These are phyloP conservation scores for Fusarium sp. DNA, from an alignment of 2,329 filamentous ascomycete genomes.

Conservation along the genomic window DNA sequence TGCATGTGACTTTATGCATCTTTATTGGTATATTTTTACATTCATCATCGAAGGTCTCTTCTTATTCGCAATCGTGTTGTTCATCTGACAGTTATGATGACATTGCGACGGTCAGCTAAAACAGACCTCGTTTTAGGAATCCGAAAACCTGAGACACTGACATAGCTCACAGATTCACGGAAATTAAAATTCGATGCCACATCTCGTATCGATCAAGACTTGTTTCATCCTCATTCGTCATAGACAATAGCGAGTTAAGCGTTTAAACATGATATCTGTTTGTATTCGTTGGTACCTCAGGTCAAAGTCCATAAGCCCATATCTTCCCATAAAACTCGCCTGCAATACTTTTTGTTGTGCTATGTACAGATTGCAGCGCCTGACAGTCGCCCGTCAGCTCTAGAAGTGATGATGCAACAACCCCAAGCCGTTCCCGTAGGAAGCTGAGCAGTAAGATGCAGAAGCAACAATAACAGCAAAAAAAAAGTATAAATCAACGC, in stretches of 20 bases:
- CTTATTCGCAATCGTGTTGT: slow-evolving; percentile 20
- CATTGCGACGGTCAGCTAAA: neutral
- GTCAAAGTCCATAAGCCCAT: slow-evolving; percentile 15
- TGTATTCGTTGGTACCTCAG: slow-evolving; percentile 30
- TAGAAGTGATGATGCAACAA: slow-evolving; percentile 39
- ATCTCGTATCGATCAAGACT: slow-evolving; percentile 10
- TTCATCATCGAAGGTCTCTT: neutral
- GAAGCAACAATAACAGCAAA: slow-evolving; percentile 1
- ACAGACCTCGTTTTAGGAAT: neutral
- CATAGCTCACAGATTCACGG: slow-evolving; percentile 7
- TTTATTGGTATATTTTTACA: neutral
- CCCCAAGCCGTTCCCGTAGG: slow-evolving; percentile 6
- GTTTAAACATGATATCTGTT: slow-evolving; percentile 27
- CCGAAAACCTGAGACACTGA: slow-evolving; percentile 7
- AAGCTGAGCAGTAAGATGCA: slow-evolving; percentile 14
- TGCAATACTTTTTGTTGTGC: slow-evolving; percentile 28
- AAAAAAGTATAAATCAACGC: slow-evolving; percentile 26
- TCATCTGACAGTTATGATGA: slow-evolving; percentile 15
- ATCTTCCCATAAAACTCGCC: slow-evolving; percentile 25
- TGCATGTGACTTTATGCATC: slow-evolving; percentile 1
- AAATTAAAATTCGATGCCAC: slow-evolving; percentile 24
- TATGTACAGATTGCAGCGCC: slow-evolving; percentile 41
- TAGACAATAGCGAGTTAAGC: neutral
- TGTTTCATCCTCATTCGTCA: slow-evolving; percentile 31
- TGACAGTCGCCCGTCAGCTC: slow-evolving; percentile 36